These are phyloP conservation scores for Ligustrum vulgare DNA, from an alignment of 257 asterid genomes.

Conservation along the genomic window DNA sequence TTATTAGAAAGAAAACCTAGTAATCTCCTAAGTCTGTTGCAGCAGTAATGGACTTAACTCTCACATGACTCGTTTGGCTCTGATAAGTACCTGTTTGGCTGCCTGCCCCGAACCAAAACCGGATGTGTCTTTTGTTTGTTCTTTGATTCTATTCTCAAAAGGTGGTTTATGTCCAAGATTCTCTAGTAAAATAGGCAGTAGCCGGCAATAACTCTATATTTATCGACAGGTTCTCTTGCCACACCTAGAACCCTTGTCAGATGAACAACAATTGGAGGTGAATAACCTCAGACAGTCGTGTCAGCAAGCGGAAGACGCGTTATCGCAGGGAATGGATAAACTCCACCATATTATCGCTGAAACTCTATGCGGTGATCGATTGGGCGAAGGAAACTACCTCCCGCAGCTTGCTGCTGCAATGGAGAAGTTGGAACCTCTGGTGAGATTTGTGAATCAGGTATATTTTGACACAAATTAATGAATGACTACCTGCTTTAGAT, in stretches of 20 bases:
- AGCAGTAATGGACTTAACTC: background rate
- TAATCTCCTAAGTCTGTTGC: background rate
- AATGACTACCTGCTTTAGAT: background rate
- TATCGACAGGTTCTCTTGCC: conserved; percentile 62
- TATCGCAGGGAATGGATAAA: conserved; percentile 82
- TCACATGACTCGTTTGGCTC: background rate
- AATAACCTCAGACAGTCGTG: conserved; percentile 61
- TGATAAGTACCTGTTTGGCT: background rate
- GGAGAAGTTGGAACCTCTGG: conserved; percentile 67
- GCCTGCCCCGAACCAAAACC: background rate
- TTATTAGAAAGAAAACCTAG: background rate
- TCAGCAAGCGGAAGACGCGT: conserved; percentile 91
- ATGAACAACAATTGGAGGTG: conserved; percentile 52
- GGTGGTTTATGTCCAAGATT: background rate
- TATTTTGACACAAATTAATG: background rate
- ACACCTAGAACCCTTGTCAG: conserved; percentile 59
- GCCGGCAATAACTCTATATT: background rate
- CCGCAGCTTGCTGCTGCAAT: conserved; percentile 60
- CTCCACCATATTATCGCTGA: conserved; percentile 60
- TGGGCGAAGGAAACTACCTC: conserved; percentile 57
- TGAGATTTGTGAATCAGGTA: conserved; percentile 84
- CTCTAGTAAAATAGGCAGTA: background rate
- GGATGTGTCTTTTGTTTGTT: background rate
- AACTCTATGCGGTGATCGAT: conserved; percentile 49
- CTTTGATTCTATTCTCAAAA: background rate